These are phyloP conservation scores for Marchantia paleacea DNA, from an alignment of 225 moss, liverwort and hornwort species.

Conservation along the genomic window DNA sequence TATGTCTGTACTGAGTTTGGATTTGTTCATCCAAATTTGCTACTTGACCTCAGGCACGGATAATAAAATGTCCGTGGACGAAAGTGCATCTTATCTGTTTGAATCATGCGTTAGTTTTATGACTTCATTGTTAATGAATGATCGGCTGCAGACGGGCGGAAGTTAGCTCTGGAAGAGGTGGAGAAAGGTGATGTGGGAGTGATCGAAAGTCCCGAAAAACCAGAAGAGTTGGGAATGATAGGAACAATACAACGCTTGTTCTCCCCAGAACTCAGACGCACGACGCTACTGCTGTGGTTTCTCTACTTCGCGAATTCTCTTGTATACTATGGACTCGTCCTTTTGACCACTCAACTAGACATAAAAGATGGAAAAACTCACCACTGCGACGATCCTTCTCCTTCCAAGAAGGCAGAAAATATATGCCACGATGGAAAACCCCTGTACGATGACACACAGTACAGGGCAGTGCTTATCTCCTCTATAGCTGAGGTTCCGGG, in stretches of 20 bases:
- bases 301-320: conserved; percentile 90
- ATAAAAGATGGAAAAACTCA: conserved; percentile 38
- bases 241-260: conserved; percentile 57
- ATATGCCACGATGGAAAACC: conserved; percentile 43
- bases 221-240: conserved; percentile 28
- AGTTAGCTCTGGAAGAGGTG: not conserved
- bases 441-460: conserved; percentile 58
- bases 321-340: conserved; percentile 90
- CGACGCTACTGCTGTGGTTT: conserved; percentile 73
- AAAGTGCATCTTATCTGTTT: too few relatives aligned
- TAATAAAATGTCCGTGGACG: too few relatives aligned
- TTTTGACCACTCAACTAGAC: conserved; percentile 81
- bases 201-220: not conserved
- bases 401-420: not conserved
- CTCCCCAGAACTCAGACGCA: conserved; percentile 59
- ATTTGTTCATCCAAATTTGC: too few relatives aligned
- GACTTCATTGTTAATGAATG: too few relatives aligned
- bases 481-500: conserved; percentile 86
- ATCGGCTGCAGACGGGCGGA: not conserved
- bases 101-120: too few relatives aligned
- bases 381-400: conserved; percentile 27
- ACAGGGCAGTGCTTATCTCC: conserved; percentile 78
- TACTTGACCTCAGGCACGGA: too few relatives aligned
- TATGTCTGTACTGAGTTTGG: too few relatives aligned
- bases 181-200: conserved; percentile 6